A percentile compares a stretch with the other conserved stretches of the same genome.
These are phyloP conservation scores for Limtongia smithiae DNA, from an alignment of 805 yeast genomes.

Conservation along the genomic window DNA sequence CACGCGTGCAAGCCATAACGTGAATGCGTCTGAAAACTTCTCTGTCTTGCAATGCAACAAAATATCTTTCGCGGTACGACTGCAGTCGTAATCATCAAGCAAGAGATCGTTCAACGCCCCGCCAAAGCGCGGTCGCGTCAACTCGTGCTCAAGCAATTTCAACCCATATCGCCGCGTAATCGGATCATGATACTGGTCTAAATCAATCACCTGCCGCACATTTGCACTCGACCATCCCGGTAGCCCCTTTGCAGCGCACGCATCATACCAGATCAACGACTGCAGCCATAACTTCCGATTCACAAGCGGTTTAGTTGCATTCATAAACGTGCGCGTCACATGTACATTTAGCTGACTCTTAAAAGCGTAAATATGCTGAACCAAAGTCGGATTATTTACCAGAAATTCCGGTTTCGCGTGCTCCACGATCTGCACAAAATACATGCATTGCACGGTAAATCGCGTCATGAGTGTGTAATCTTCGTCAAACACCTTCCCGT, in stretches of 20 bases:
- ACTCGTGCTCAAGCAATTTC: neutral
- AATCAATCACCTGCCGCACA: neutral
- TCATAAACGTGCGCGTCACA: too few relatives aligned
- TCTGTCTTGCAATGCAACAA: slow-evolving; percentile 5
- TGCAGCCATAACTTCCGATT: neutral
- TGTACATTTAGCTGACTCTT: neutral
- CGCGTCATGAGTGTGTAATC: slow-evolving; percentile 6
- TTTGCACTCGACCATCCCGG: neutral
- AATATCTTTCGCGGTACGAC: slow-evolving; percentile 2
- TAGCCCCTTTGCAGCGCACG: neutral
- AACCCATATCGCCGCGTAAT: neutral
- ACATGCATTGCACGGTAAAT: slow-evolving; percentile 5
- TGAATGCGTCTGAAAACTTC: slow-evolving; percentile 12
- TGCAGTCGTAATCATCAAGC: slow-evolving; percentile 1
- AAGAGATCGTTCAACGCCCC: neutral
- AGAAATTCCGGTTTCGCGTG: neutral
- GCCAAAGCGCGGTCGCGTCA: too few relatives aligned
- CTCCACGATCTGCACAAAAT: slow-evolving; percentile 2
- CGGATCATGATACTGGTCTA: neutral
- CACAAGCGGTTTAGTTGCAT: neutral
- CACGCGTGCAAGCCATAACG: slow-evolving; percentile 12
- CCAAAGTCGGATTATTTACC: too few relatives aligned
- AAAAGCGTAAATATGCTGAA: neutral
- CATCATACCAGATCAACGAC: neutral
- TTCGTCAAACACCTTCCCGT: neutral